Conservation (phyloP, 2,329 filamentous ascomycete species). For the Cercospora zeina region DNA sequence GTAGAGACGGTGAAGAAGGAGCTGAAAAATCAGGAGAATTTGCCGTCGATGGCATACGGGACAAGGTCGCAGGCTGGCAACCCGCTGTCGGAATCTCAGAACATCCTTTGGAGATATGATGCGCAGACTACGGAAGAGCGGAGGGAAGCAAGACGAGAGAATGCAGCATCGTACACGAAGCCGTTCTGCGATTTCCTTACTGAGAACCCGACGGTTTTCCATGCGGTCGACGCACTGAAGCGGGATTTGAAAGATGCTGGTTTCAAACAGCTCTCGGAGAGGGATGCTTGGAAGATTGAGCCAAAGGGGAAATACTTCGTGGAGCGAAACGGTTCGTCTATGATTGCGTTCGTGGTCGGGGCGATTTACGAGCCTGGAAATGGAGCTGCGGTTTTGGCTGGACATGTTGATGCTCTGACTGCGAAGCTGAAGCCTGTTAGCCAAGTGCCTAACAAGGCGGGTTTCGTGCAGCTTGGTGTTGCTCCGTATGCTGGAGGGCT, state of each 20-base stretch:
- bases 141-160: conserved; percentile 20
- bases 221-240: conserved; percentile 78
- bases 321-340: conserved; percentile 78
- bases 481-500: conserved; percentile 88
- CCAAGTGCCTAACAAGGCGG: conserved; percentile 77
- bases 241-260: conserved; percentile 69
- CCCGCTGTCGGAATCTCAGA: neutral
- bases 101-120: neutral
- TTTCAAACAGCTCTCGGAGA: conserved; percentile 76
- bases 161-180: conserved; percentile 36
- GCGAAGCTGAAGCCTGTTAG: conserved; percentile 89
- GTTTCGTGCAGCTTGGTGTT: conserved; percentile 85
- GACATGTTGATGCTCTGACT: conserved; percentile 90
- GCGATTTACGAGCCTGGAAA: conserved; percentile 79
- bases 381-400: conserved; percentile 83
- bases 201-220: conserved; percentile 89
- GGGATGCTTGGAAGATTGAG: conserved; percentile 78
- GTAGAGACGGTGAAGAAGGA: neutral
- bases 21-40: neutral
- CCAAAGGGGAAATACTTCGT: conserved; percentile 86
- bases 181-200: conserved; percentile 76
- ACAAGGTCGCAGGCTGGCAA: no score
- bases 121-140: neutral
- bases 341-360: conserved; percentile 84
- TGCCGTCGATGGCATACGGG: neutral